These are phyloP conservation scores for Pythium rishiriense DNA, from an alignment of 352 stramenopile genomes.

Conservation along the genomic window DNA sequence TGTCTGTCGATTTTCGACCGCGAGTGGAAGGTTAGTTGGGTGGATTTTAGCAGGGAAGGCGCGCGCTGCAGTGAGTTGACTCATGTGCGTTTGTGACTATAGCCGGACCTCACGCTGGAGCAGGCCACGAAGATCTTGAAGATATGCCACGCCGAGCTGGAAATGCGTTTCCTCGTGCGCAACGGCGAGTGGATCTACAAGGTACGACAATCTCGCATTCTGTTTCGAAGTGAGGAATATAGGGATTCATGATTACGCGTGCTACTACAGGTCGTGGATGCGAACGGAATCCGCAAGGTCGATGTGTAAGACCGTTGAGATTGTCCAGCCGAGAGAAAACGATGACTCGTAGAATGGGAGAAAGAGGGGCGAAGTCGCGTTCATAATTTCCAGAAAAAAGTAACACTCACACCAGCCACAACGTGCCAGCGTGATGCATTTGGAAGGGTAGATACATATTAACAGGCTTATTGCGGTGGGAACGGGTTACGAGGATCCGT, in stretches of 20 bases:
- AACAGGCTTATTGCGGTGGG: neutral
- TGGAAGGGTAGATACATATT: neutral
- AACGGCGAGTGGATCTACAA: slow-evolving; percentile 88
- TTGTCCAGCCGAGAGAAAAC: neutral
- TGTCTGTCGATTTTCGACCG: slow-evolving; percentile 87
- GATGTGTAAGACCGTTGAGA: slow-evolving; percentile 37
- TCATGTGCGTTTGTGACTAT: neutral
- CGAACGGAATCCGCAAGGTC: slow-evolving; percentile 63
- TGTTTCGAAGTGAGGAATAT: slow-evolving; percentile 3
- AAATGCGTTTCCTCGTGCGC: slow-evolving; percentile 85
- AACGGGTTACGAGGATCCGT: neutral
- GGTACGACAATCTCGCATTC: slow-evolving; percentile 20
- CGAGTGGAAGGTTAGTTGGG: slow-evolving; percentile 68
- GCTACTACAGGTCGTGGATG: slow-evolving; percentile 58
- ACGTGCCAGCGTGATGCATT: neutral
- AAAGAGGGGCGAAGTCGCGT: neutral
- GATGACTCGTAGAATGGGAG: neutral
- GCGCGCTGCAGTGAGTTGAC: too few relatives aligned
- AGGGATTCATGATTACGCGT: neutral
- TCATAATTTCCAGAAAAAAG: slow-evolving; percentile 4
- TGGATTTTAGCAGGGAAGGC: too few relatives aligned
- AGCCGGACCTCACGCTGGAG: slow-evolving; percentile 80
- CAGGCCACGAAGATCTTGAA: slow-evolving; percentile 72
- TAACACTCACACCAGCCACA: neutral
- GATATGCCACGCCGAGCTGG: slow-evolving; percentile 79